phyloP scores from a whole-genome alignment of 768 basidiomycete genomes.

The Cubamyces sp. region DNA sequence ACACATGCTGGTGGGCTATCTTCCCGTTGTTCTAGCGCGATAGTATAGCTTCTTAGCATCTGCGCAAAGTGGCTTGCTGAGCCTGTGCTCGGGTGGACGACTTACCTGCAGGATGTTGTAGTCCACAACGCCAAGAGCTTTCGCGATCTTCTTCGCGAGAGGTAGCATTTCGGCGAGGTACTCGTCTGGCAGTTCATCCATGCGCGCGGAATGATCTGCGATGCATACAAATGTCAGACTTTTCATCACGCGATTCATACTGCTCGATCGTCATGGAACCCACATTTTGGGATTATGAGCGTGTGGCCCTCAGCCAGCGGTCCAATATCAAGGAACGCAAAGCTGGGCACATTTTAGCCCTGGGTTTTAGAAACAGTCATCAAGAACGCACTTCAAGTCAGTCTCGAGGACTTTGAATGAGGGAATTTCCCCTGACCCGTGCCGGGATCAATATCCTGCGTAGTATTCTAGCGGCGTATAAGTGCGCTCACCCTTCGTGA shows the following conservation, averaged over 20 bases:
- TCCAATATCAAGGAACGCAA: conserved; percentile 89
- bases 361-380: not conserved
- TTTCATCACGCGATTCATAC: too few species aligned
- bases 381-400: conserved; percentile 47
- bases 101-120: conserved; percentile 83
- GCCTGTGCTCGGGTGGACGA: not conserved
- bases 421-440: conserved; percentile 77
- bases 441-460: not conserved
- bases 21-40: conserved; percentile 63
- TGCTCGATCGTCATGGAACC: not conserved
- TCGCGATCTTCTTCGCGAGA: conserved; percentile 85
- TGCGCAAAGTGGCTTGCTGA: not conserved
- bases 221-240: not conserved
- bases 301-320: conserved; percentile 88
- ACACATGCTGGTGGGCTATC: conserved; percentile 61
- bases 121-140: conserved; percentile 70
- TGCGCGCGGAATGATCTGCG: conserved; percentile 80
- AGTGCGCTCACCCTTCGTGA: conserved; percentile 68
- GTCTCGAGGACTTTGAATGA: conserved; percentile 84
- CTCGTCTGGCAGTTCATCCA: conserved; percentile 87
- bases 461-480: not conserved
- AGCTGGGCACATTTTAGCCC: conserved; percentile 29
- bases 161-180: conserved; percentile 76
- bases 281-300: conserved; percentile 92
- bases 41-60: not conserved